These are phyloP conservation scores for Sordariomycetes sp. DNA, from an alignment of 2,329 filamentous ascomycete genomes.

Conservation along the genomic window DNA sequence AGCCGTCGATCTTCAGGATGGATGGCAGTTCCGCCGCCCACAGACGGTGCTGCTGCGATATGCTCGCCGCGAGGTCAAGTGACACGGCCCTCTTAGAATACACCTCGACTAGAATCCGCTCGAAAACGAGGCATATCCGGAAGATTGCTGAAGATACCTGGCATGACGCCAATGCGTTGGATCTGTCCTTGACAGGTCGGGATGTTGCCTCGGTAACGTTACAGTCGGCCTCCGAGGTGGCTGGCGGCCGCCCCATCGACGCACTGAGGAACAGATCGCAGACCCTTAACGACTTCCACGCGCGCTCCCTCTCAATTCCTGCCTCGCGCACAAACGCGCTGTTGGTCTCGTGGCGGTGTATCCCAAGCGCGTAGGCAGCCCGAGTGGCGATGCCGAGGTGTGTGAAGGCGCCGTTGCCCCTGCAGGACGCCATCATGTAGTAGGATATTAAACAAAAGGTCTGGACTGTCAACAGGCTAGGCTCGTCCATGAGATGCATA, in stretches of 20 bases:
- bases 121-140: constrained; percentile 3
- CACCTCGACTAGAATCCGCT: constrained; percentile 5
- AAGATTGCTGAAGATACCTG: constrained; percentile 4
- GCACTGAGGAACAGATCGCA: constrained; percentile 4
- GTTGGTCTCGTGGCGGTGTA: constrained; percentile 4
- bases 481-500: not conserved
- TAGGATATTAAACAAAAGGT: not conserved
- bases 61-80: constrained; percentile 3
- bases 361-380: constrained; percentile 1
- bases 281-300: constrained; percentile 5
- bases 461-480: not conserved
- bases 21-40: not conserved
- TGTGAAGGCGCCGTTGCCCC: not conserved
- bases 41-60: constrained; percentile 3
- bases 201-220: not conserved
- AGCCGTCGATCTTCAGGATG: constrained; percentile 2
- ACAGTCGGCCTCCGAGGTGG: constrained; percentile 1
- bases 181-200: not conserved
- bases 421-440: constrained; percentile 1
- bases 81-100: constrained; percentile 1
- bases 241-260: constrained; percentile 3
- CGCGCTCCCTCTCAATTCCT: constrained; percentile 1
- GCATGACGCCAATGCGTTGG: not conserved
- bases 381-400: not conserved
- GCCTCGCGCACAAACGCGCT: not conserved